These are phyloP conservation scores for Plasmopara halstedii DNA, from an alignment of 352 stramenopile genomes.

Conservation along the genomic window DNA sequence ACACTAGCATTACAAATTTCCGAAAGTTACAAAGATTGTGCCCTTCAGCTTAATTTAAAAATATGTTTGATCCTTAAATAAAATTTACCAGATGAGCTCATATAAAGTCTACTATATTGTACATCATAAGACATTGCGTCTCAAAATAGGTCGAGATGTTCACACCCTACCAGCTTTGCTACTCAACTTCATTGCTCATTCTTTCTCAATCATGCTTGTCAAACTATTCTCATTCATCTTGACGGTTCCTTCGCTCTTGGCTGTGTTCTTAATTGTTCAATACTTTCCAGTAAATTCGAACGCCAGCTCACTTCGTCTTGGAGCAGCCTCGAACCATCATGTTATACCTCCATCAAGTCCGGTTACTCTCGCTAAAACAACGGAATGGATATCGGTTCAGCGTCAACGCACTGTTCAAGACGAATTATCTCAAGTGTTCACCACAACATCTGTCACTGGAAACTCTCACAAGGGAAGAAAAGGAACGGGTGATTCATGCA, in stretches of 20 bases:
- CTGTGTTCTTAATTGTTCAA: constrained; percentile 9
- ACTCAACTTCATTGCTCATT: too few relatives aligned
- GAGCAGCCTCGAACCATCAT: background rate
- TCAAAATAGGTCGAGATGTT: too few relatives aligned
- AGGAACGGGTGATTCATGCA: constrained; percentile 24
- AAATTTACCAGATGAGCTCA: too few relatives aligned
- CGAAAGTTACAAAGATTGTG: too few relatives aligned
- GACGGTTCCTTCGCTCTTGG: constrained; percentile 8
- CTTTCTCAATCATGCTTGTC: constrained; percentile 10
- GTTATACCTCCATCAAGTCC: constrained; percentile 12
- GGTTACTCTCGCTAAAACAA: background rate
- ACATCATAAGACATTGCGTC: too few relatives aligned
- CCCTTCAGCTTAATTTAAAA: too few relatives aligned
- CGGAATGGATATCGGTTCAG: background rate
- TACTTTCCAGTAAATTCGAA: constrained; percentile 12
- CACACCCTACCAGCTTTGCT: too few relatives aligned
- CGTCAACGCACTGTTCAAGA: constrained; percentile 14
- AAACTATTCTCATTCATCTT: constrained; percentile 7
- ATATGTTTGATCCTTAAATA: too few relatives aligned
- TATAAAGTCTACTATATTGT: too few relatives aligned
- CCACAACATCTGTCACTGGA: constrained; percentile 3
- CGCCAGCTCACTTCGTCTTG: constrained; percentile 15
- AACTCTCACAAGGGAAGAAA: constrained; percentile 18
- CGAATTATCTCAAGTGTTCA: constrained; percentile 16
- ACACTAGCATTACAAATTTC: too few relatives aligned